These are phyloP conservation scores for Metarhizium guizhouense DNA, from an alignment of 2,329 filamentous ascomycete genomes.

Conservation along the genomic window DNA sequence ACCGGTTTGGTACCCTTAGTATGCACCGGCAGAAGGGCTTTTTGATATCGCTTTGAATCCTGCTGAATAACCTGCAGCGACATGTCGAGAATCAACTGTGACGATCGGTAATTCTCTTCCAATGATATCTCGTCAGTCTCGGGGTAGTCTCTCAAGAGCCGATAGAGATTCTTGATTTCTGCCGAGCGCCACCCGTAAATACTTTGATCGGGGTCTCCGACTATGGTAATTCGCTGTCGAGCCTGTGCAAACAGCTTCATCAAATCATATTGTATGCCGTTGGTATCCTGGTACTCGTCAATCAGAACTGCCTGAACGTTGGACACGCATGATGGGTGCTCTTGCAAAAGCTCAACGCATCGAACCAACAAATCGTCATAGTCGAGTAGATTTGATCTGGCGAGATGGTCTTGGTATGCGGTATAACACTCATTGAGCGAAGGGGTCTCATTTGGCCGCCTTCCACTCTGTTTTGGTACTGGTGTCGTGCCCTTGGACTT, in stretches of 20 bases:
- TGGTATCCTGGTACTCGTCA: slow-evolving; percentile 97
- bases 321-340: slow-evolving; percentile 69
- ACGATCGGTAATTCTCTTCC: slow-evolving; percentile 92
- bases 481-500: slow-evolving; percentile 48
- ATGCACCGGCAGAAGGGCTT: slow-evolving; percentile 72
- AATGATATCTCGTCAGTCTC: slow-evolving; percentile 75
- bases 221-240: slow-evolving; percentile 74
- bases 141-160: slow-evolving; percentile 68
- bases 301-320: slow-evolving; percentile 90
- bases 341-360: slow-evolving; percentile 69
- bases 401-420: slow-evolving; percentile 71
- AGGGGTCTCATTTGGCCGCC: slow-evolving; percentile 29
- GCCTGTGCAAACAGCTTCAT: slow-evolving; percentile 79
- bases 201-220: slow-evolving; percentile 94
- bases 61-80: slow-evolving; percentile 87
- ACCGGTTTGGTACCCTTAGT: slow-evolving; percentile 72
- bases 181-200: slow-evolving; percentile 95
- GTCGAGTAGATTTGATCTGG: slow-evolving; percentile 74
- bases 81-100: slow-evolving; percentile 69
- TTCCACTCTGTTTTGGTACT: slow-evolving; percentile 27
- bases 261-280: slow-evolving; percentile 86
- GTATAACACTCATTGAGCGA: slow-evolving; percentile 61
- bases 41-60: slow-evolving; percentile 71
- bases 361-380: slow-evolving; percentile 87
- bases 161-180: slow-evolving; percentile 78